Conservation (phyloP, 1,284 basidiomycete species). For the Tranzscheliella williamsii region DNA sequence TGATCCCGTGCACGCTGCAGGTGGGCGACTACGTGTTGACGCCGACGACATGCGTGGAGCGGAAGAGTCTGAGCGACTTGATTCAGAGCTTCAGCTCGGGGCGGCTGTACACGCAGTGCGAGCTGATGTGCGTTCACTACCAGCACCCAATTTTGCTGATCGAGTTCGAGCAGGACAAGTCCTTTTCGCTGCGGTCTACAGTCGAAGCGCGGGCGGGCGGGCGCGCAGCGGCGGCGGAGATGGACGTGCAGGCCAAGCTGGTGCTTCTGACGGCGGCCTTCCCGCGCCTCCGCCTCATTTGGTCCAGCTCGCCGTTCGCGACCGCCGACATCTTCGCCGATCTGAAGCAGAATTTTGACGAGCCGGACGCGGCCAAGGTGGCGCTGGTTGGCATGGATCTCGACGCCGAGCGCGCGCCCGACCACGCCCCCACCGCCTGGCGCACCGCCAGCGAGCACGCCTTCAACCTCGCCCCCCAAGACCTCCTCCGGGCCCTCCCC, state of each 20-base stretch:
- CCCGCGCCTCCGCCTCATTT: constrained; percentile 87
- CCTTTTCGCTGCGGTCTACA: constrained; percentile 70
- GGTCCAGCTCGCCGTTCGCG: constrained; percentile 93
- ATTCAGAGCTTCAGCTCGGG: constrained; percentile 90
- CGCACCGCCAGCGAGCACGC: constrained; percentile 24
- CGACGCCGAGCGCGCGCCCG: constrained; percentile 7
- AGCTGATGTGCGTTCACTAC: constrained; percentile 94
- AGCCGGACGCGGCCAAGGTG: constrained; percentile 83
- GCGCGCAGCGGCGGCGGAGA: constrained; percentile 50
- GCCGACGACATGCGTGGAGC: constrained; percentile 92
- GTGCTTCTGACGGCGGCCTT: constrained; percentile 86
- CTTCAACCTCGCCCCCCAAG: constrained; percentile 55
- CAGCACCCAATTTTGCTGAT: constrained; percentile 93
- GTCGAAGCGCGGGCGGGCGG: constrained; percentile 7
- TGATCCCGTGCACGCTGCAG: constrained; percentile 86
- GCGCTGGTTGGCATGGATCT: constrained; percentile 63
- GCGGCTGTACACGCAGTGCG: constrained; percentile 94
- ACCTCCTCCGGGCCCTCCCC: constrained; percentile 63
- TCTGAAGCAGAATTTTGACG: constrained; percentile 79
- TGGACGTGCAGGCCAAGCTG: constrained; percentile 80
- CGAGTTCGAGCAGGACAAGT: constrained; percentile 96
- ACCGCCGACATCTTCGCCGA: constrained; percentile 91
- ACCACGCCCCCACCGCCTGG: constrained; percentile 3
- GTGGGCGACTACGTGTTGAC: constrained; percentile 96
- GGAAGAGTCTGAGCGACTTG: constrained; percentile 90